Evolutionary conservation across 768 basidiomycete species (phyloP).

Genomic region (Hericium erinaceus): DNA sequence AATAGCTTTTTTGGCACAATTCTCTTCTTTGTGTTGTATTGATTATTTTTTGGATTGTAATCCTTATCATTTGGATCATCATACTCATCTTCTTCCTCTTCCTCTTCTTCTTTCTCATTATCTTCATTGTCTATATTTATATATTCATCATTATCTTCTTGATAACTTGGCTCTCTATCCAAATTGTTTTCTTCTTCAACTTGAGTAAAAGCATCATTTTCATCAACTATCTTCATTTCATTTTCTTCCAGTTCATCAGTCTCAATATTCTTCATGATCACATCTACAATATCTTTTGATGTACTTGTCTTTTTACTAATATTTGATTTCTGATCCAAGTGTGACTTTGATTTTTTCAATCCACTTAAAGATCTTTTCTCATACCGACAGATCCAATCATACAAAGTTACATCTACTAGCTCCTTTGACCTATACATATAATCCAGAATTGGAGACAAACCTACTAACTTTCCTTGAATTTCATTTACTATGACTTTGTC

Average conservation of each 20-base stretch:
- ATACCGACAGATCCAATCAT: slow-evolving; percentile 18
- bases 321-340: no score
- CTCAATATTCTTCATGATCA: no score
- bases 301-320: no score
- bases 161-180: no score
- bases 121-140: background rate
- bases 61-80: background rate
- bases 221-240: background rate
- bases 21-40: background rate
- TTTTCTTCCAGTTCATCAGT: no score
- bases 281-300: no score
- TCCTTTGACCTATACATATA: slow-evolving; percentile 21
- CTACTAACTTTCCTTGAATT: slow-evolving; percentile 11
- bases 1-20: slow-evolving; percentile 4
- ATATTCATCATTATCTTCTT: background rate
- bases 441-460: slow-evolving; percentile 22
- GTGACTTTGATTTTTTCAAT: background rate
- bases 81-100: no score
- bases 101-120: background rate
- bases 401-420: slow-evolving; percentile 16
- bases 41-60: background rate
- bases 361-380: background rate
- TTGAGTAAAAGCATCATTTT: no score
- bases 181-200: no score
- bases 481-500: slow-evolving; percentile 11